Evolutionary conservation across 129 eudicot genomes (phyloP), one percentile per base, ranked within the genome.

Genomic region (Cynara cardunculus): DNA sequence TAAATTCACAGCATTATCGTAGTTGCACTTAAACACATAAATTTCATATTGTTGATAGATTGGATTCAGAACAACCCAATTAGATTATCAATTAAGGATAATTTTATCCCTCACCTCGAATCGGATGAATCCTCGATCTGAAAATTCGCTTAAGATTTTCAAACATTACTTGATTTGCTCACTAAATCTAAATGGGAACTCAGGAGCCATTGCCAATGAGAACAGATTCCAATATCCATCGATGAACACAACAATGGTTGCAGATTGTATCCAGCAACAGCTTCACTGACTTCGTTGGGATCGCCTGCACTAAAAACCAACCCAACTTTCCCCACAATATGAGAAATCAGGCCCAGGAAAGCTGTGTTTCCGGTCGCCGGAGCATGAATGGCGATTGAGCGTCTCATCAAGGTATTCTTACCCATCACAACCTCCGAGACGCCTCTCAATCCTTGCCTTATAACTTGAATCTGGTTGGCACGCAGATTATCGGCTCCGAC

Each of bases 271-370:
- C 86, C 86, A 9, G 81, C 80, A 74, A 90, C 86, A 62, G 76
- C 83, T 16, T 88, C 92, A 31, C 89, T 86, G 13, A 86, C 87
- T 82, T 84, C 87, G 85, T 90, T 87, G 69, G 87, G 76, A 69
- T 90, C 92, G 35, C 82, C 86, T 70, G n/a, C 78, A 0, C 92
- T 88, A 44, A 90, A 86, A 21, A 90, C 67, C 88, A 88, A 78
- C 0, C 95, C 90, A 28, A 90, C 92, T 74, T 90, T 90, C 4
- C 95, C 95, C 18, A 72, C 86, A 27, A 90, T 78, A 32, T 83
- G 87, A 49, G 86, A 85, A 41, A 87, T 66, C 6, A 81, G 84
- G 19, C 65, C 81, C 3, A 83, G 76, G 37, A 73, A 69, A n/a
- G 80, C 78, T 2, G 28, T 59, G 27, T 88, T 86, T 3, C 81